A percentile compares a stretch with the other conserved stretches of the same genome.
Conservation (phyloP, 2,329 filamentous ascomycete species). For the Pochonia chlamydosporia region DNA sequence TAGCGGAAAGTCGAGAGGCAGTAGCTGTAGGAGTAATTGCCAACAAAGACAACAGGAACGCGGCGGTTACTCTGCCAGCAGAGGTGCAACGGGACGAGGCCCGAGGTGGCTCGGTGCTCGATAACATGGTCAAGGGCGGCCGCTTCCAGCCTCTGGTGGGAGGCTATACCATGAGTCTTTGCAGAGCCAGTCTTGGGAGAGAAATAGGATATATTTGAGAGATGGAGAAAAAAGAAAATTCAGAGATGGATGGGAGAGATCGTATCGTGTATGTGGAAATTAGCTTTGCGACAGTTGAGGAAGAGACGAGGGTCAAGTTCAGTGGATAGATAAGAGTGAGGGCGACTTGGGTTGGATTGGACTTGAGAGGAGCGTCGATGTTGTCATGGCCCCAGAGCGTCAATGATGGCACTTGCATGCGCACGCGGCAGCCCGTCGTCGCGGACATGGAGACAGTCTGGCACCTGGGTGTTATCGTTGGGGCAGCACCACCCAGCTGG, state of each 20-base stretch:
- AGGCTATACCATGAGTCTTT: slow-evolving; percentile 3
- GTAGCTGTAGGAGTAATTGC: slow-evolving; percentile 44
- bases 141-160: slow-evolving; percentile 3
- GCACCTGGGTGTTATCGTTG: not conserved
- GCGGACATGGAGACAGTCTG: too few relatives aligned
- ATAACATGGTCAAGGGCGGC: slow-evolving; percentile 5
- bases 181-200: not conserved
- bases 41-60: slow-evolving; percentile 61
- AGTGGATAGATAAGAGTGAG: too few relatives aligned
- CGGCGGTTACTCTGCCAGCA: slow-evolving; percentile 56
- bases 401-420: not conserved
- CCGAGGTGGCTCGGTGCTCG: not conserved
- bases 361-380: slow-evolving; percentile 10
- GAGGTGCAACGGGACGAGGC: slow-evolving; percentile 39
- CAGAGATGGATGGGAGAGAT: not conserved
- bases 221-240: not conserved
- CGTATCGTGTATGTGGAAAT: not conserved
- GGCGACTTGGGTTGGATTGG: too few relatives aligned
- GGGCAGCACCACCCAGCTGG: not conserved
- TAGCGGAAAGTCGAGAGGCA: slow-evolving; percentile 21
- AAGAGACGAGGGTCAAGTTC: not conserved
- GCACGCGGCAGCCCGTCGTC: slow-evolving; percentile 6
- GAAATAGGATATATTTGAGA: not conserved
- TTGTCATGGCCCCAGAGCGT: slow-evolving; percentile 10
- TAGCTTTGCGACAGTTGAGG: not conserved